Percentiles rank a stretch among this genome's conserved stretches.
Conservation (phyloP, 2,329 filamentous ascomycete genomes). For the Ophiocordyceps camponoti-saundersi region DNA sequence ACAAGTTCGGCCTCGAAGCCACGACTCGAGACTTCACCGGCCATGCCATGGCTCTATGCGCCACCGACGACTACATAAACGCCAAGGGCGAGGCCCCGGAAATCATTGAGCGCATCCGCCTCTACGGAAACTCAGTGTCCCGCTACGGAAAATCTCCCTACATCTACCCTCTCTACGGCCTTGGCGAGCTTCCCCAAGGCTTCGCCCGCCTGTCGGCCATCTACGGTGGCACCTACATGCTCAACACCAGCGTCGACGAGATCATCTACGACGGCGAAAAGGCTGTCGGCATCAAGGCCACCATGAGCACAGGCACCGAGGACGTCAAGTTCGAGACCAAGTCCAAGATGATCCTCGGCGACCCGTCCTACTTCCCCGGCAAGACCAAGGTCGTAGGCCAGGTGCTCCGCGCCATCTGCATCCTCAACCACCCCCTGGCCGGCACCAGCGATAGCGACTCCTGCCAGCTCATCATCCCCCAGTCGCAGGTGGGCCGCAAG, state of each 20-base stretch:
- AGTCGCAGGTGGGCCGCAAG: conserved; percentile 92
- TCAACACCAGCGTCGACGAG: conserved; percentile 90
- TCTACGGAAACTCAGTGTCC: conserved; percentile 96
- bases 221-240: conserved; percentile 98
- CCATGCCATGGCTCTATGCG: conserved; percentile 94
- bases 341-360: conserved; percentile 87
- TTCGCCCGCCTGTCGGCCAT: conserved; percentile 96
- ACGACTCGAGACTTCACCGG: conserved; percentile 90
- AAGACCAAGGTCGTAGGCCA: conserved; percentile 82
- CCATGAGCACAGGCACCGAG: conserved; percentile 67
- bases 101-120: conserved; percentile 75
- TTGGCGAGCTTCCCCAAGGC: conserved; percentile 92
- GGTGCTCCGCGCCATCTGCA: conserved; percentile 90
- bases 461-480: conserved; percentile 88
- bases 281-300: conserved; percentile 91
- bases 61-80: conserved; percentile 75
- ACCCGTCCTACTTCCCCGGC: conserved; percentile 88
- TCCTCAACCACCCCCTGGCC: conserved; percentile 85
- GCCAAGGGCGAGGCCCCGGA: conserved; percentile 59
- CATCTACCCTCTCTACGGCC: conserved; percentile 96
- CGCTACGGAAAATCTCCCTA: conserved; percentile 97
- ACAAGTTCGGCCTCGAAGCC: conserved; percentile 88
- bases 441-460: conserved; percentile 84
- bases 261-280: conserved; percentile 70
- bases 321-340: conserved; percentile 95